Conservation (phyloP, 305 asterid genomes). For the Fraxinus greggii region DNA sequence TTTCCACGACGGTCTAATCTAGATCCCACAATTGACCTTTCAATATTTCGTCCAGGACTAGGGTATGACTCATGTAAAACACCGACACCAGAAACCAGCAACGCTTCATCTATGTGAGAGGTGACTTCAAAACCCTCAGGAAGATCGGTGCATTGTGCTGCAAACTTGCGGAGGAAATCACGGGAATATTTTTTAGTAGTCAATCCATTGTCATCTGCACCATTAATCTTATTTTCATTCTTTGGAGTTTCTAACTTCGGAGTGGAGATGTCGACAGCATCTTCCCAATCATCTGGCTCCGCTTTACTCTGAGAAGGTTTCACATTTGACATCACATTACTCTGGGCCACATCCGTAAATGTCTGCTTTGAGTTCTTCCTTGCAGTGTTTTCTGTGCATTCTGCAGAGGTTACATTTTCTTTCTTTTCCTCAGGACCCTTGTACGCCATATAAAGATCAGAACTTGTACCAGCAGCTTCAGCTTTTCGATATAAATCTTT, state of each 20-base stretch:
- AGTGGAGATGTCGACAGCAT: slow-evolving; percentile 67
- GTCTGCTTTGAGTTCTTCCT: slow-evolving; percentile 29
- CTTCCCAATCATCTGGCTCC: slow-evolving; percentile 98
- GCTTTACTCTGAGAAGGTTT: slow-evolving; percentile 45
- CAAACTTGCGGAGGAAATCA: slow-evolving; percentile 75
- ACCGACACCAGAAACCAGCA: slow-evolving; percentile 36
- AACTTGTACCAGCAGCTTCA: slow-evolving; percentile 68
- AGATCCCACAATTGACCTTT: slow-evolving; percentile 53
- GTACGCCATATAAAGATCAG: slow-evolving; percentile 81
- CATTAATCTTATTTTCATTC: slow-evolving; percentile 33
- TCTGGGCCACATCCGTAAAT: slow-evolving; percentile 35
- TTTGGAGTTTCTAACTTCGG: slow-evolving; percentile 52
- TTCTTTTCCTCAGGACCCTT: slow-evolving; percentile 86
- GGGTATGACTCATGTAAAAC: slow-evolving; percentile 43
- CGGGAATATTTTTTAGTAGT: slow-evolving; percentile 60
- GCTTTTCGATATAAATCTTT: slow-evolving; percentile 56
- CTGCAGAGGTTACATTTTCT: slow-evolving; percentile 38
- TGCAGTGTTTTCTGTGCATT: slow-evolving; percentile 39
- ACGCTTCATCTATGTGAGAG: slow-evolving; percentile 42
- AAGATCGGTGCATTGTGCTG: slow-evolving; percentile 51
- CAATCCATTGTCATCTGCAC: slow-evolving; percentile 43
- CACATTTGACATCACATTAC: slow-evolving; percentile 35
- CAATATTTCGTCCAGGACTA: slow-evolving; percentile 60
- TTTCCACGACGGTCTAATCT: slow-evolving; percentile 65
- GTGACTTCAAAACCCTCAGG: slow-evolving; percentile 60